Evolutionary conservation across 2,329 filamentous ascomycete species (phyloP).

Genomic region (Penicillium glabrum): DNA sequence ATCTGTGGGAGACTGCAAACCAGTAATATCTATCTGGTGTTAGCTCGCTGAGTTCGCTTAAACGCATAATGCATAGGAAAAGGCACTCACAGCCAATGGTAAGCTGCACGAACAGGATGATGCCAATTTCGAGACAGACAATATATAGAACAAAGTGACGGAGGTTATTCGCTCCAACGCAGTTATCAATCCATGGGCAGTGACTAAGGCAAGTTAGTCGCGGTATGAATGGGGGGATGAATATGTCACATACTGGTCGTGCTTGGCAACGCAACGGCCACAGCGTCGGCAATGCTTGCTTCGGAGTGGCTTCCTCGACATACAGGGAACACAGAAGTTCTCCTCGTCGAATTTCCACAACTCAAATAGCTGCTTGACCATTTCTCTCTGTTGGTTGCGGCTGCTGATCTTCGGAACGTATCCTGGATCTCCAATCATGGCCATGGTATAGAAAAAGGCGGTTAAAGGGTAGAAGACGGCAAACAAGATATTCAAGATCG

Average conservation of each 20-base stretch:
- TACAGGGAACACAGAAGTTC: conserved; percentile 92
- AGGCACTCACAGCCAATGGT: conserved; percentile 66
- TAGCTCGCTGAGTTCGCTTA: neutral
- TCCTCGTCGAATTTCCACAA: conserved; percentile 89
- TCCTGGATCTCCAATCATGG: conserved; percentile 87
- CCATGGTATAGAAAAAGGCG: conserved; percentile 80
- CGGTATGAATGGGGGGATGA: neutral
- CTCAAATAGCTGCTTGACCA: conserved; percentile 82
- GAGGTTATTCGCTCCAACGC: conserved; percentile 92
- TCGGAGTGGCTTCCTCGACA: conserved; percentile 87
- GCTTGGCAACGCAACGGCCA: conserved; percentile 88
- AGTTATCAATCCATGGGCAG: conserved; percentile 98
- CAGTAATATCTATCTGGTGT: conserved; percentile 59
- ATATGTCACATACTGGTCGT: conserved; percentile 76
- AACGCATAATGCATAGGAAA: neutral
- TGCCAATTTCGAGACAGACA: conserved; percentile 71
- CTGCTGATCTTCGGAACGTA: conserved; percentile 89
- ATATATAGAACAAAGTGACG: conserved; percentile 94
- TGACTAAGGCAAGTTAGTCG: conserved; percentile 59
- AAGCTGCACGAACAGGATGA: conserved; percentile 70
- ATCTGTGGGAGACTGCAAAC: conserved; percentile 52
- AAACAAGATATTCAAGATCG: conserved; percentile 79
- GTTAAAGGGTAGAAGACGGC: conserved; percentile 63
- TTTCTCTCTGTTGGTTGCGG: conserved; percentile 82
- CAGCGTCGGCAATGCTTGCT: conserved; percentile 96